Evolutionary conservation across 345 rosid species (phyloP).

Genomic region (Salix koriyanagi): DNA sequence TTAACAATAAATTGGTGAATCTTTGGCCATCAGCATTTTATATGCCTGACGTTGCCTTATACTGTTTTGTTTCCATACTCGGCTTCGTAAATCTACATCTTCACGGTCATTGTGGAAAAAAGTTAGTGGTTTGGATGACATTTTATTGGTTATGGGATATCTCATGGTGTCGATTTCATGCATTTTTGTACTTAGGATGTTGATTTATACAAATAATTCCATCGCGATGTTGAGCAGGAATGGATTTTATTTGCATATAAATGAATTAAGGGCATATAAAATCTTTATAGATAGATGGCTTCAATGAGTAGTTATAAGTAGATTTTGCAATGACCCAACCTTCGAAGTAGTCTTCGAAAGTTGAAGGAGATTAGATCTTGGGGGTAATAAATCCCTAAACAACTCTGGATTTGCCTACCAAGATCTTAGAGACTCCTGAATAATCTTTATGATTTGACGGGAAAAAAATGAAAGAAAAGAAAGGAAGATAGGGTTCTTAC

Average conservation of each 20-base stretch:
- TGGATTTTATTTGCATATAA: neutral
- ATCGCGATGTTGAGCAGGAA: neutral
- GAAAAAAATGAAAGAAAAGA: neutral
- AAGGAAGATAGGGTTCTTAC: neutral
- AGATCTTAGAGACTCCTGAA: no score
- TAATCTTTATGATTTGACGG: no score
- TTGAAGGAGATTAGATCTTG: no score
- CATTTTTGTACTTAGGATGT: neutral
- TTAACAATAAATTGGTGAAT: slow-evolving; percentile 24
- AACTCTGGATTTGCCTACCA: no score
- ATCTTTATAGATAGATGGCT: no score
- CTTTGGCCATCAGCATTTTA: slow-evolving; percentile 5
- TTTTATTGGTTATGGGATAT: neutral
- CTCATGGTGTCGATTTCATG: neutral
- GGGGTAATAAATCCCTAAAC: no score
- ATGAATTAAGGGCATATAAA: no score
- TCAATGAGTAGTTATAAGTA: no score
- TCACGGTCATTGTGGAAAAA: neutral
- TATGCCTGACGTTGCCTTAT: slow-evolving; percentile 6
- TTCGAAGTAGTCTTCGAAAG: no score
- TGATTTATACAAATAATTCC: neutral
- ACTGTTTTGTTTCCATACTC: neutral
- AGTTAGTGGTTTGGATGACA: slow-evolving; percentile 7
- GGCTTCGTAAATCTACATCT: neutral
- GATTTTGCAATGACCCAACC: no score